Percentiles rank a stretch among this genome's conserved stretches.
These are phyloP conservation scores for Ophiocordyceps australis DNA, from an alignment of 2,329 filamentous ascomycete genomes.

Conservation along the genomic window DNA sequence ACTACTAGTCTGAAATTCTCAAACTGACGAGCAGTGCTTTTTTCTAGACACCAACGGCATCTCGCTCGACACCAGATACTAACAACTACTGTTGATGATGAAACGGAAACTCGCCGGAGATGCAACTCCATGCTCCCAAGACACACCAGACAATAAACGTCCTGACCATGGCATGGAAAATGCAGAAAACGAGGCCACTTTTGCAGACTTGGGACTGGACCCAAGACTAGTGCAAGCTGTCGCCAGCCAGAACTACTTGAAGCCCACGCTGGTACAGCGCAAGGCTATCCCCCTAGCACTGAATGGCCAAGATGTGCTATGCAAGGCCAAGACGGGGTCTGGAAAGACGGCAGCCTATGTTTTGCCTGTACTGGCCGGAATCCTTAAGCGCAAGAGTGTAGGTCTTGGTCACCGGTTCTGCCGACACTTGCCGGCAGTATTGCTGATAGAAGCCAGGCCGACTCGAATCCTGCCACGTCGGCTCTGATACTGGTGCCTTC, in stretches of 20 bases:
- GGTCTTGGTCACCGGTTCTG: conserved; percentile 2
- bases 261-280: conserved; percentile 76
- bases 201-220: conserved; percentile 66
- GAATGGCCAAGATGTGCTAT: conserved; percentile 75
- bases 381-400: conserved; percentile 62
- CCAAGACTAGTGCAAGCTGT: conserved; percentile 72
- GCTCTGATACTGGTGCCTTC: conserved; percentile 89
- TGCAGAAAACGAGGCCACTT: conserved; percentile 31
- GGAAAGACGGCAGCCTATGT: conserved; percentile 97
- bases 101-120: conserved; percentile 44
- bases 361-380: conserved; percentile 69
- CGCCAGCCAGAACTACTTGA: conserved; percentile 64
- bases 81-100: too few species aligned
- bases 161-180: too few species aligned
- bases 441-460: conserved; percentile 17
- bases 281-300: conserved; percentile 78
- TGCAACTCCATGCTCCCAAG: too few species aligned
- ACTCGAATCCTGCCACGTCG: conserved; percentile 37
- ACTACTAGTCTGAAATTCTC: too few species aligned
- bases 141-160: too few species aligned
- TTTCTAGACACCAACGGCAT: too few species aligned
- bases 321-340: conserved; percentile 85
- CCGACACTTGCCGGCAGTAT: neutral
- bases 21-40: too few species aligned
- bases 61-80: too few species aligned